Percentiles rank a stretch among this genome's conserved stretches.
Conservation (phyloP, 306 rosid species). For the Pterocarpus macrocarpus region DNA sequence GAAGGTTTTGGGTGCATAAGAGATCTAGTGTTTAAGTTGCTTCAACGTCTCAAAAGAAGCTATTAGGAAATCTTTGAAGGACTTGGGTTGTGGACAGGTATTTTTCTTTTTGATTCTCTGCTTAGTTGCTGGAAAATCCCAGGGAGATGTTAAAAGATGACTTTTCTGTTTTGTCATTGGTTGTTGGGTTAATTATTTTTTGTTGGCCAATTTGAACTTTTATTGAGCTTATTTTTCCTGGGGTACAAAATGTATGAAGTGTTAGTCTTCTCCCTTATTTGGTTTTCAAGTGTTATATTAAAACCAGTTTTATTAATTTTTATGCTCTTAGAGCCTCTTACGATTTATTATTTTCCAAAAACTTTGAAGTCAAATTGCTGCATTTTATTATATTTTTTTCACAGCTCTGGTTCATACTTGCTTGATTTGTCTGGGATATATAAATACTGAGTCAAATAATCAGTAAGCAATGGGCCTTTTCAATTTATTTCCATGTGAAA, state of each 20-base stretch:
- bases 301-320: slow-evolving; percentile 18
- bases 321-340: slow-evolving; percentile 30
- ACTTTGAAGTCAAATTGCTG: slow-evolving; percentile 32
- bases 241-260: slow-evolving; percentile 26
- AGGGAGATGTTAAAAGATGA: slow-evolving; percentile 29
- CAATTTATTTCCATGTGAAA: slow-evolving; percentile 15
- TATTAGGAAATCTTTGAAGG: slow-evolving; percentile 44
- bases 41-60: slow-evolving; percentile 46
- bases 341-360: slow-evolving; percentile 9
- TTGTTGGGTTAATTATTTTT: slow-evolving; percentile 25
- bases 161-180: slow-evolving; percentile 25
- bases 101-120: slow-evolving; percentile 29
- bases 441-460: slow-evolving; percentile 27
- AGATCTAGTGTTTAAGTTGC: slow-evolving; percentile 59
- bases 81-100: slow-evolving; percentile 47
- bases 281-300: slow-evolving; percentile 19
- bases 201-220: slow-evolving; percentile 29
- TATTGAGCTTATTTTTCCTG: slow-evolving; percentile 8
- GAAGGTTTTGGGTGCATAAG: slow-evolving; percentile 41
- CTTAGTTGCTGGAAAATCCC: slow-evolving; percentile 36
- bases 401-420: slow-evolving; percentile 22
- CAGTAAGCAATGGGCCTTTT: slow-evolving; percentile 8
- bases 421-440: slow-evolving; percentile 44
- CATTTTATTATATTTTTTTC: slow-evolving; percentile 23
- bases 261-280: slow-evolving; percentile 36